A percentile compares a stretch with the other conserved stretches of the same genome.
These are phyloP conservation scores for Flagelloscypha sp. DNA, from an alignment of 768 basidiomycete species.

Conservation along the genomic window DNA sequence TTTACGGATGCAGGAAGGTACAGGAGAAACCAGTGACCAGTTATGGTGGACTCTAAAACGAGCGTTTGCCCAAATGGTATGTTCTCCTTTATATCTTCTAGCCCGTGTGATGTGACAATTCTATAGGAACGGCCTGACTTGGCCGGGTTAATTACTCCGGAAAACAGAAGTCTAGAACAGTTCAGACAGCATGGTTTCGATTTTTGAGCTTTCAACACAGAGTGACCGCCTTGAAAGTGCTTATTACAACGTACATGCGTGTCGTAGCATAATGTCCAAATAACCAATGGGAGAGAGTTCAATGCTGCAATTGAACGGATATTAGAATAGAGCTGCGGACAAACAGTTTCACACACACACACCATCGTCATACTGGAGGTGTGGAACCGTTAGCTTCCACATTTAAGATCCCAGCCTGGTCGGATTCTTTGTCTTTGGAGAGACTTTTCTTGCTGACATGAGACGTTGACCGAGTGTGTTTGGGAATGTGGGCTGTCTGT, in stretches of 20 bases:
- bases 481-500: slow-evolving; percentile 11
- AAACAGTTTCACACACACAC: not conserved
- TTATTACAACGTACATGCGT: no score
- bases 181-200: slow-evolving; percentile 88
- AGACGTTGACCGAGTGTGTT: not conserved
- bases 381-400: not conserved
- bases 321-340: not conserved
- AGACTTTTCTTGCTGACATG: not conserved
- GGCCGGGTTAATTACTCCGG: slow-evolving; percentile 68
- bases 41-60: slow-evolving; percentile 87
- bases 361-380: not conserved
- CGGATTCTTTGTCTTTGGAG: not conserved
- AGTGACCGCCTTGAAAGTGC: no score
- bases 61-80: slow-evolving; percentile 73
- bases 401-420: not conserved
- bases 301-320: no score
- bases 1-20: slow-evolving; percentile 66
- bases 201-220: no score
- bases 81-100: slow-evolving; percentile 12
- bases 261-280: no score
- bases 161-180: slow-evolving; percentile 51
- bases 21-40: slow-evolving; percentile 69
- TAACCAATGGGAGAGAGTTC: no score
- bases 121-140: slow-evolving; percentile 72
- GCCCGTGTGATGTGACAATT: not conserved